Conservation (phyloP, 108 stramenopile genomes). For the Conticribra guillardii region DNA sequence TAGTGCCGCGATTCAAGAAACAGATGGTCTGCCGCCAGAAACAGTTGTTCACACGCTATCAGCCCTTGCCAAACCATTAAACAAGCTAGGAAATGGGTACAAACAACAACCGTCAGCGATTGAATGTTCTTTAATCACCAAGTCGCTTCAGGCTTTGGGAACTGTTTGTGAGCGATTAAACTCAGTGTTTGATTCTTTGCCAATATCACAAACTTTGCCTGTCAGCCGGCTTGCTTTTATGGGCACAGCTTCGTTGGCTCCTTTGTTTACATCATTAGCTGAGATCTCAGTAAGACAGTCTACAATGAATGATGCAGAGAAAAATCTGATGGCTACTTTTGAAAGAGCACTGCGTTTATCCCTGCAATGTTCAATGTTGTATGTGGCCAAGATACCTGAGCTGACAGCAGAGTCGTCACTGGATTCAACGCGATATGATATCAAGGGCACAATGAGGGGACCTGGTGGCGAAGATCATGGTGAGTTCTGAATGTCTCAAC, state of each 20-base stretch:
- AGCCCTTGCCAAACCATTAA: constrained; percentile 75
- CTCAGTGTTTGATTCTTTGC: constrained; percentile 11
- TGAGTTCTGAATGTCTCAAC: background rate
- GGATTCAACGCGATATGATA: constrained; percentile 68
- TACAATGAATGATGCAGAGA: constrained; percentile 22
- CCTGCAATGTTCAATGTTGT: constrained; percentile 52
- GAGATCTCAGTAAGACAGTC: background rate
- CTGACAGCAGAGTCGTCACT: constrained; percentile 70
- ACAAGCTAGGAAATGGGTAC: constrained; percentile 39
- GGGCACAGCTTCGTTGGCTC: constrained; percentile 66
- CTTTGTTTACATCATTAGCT: constrained; percentile 53
- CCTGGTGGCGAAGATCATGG: constrained; percentile 82
- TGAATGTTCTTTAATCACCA: constrained; percentile 11
- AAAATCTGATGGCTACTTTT: constrained; percentile 24
- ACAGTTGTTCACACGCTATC: constrained; percentile 74
- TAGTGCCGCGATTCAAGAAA: constrained; percentile 26
- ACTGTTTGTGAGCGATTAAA: constrained; percentile 36
- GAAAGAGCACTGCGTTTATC: constrained; percentile 16
- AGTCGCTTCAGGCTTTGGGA: constrained; percentile 15
- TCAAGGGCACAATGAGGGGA: constrained; percentile 80
- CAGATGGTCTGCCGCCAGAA: constrained; percentile 56
- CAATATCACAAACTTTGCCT: constrained; percentile 46
- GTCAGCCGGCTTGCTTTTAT: constrained; percentile 66
- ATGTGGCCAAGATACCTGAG: constrained; percentile 68
- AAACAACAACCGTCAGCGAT: constrained; percentile 12